Base-by-base conservation (phyloP, 2,329 filamentous ascomycete genomes). In the Fusarium decemcellulare region DNA sequence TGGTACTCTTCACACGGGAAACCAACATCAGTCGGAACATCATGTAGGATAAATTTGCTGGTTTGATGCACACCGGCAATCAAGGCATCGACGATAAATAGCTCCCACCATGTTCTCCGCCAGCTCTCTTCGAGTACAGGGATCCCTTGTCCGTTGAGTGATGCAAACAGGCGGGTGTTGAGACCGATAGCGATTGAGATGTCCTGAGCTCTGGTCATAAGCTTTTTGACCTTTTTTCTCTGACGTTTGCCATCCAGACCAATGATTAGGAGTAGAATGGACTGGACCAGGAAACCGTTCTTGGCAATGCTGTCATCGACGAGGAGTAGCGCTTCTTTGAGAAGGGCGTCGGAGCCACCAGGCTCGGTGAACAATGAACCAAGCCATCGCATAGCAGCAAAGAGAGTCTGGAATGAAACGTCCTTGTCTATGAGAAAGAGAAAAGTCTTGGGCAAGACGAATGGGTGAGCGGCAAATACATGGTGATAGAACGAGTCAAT, bases 61-160 rank as follows among this genome's bases (percentile, higher is more conserved):
- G 89, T 87, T 9, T 90, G 87, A 69, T 92, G 92, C 67, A 97
- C 90, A 4, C 93, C 93, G 4, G 93, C 92, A 70, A 97, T 86
- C 86, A 97, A 91, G 53, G 91, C 93, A 77, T 97, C 94, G 10
- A 93, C 87, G 15, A 93, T 87, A 74, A 91, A 95, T 10, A 89
- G 76, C 70, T 89, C 93, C 95, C 94, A 97, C 94, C 94, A 97
- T 2, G 94, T 97, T 59, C 94, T 87, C 18, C 94, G 88, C 88
- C 93, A 91, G 78, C 91, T 93, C 79, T 97, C 94, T 76, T 95
- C 92, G 3, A 94, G 77, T 3, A 94, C 83, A 0, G 89, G 84
- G 61, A 91, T 88, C 6, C 88, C 88, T 37, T 85, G 83, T 10
- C 91, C 91, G 72, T 93, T 84, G 6, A 85, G 78, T 0, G 85